Evolutionary conservation across 129 eudicot genomes (phyloP).

Genomic region (Tagetes patula): DNA sequence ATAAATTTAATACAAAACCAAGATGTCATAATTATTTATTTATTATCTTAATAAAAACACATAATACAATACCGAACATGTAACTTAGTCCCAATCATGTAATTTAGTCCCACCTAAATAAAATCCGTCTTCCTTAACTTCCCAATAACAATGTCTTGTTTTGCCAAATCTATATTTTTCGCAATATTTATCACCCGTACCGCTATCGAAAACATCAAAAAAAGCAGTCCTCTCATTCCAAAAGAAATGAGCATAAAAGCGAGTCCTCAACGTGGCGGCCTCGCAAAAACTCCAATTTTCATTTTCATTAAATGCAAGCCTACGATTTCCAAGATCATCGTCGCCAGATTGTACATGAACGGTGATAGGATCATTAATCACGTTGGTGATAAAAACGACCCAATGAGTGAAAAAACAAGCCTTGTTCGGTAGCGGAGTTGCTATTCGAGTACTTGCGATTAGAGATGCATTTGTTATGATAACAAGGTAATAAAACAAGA

Average conservation of each 20-base stretch:
- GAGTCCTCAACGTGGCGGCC: background rate
- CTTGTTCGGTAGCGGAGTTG: background rate
- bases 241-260: slow-evolving; percentile 7
- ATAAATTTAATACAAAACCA: no score
- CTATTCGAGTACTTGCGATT: background rate
- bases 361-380: slow-evolving; percentile 1
- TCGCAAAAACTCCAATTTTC: slow-evolving; percentile 10
- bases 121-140: slow-evolving; percentile 15
- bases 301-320: background rate
- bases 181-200: background rate
- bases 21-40: background rate
- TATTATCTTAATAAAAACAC: background rate
- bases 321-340: slow-evolving; percentile 10
- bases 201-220: slow-evolving; percentile 1
- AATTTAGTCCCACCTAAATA: slow-evolving; percentile 16
- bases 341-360: background rate
- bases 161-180: background rate
- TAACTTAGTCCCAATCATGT: slow-evolving; percentile 21
- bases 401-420: background rate
- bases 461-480: slow-evolving; percentile 12
- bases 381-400: background rate
- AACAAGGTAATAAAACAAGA: slow-evolving; percentile 11
- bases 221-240: background rate
- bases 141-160: background rate
- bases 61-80: slow-evolving; percentile 14